These are phyloP conservation scores for Mortierella hygrophila DNA, from an alignment of 192 early-diverging fungal genomes.

Conservation along the genomic window DNA sequence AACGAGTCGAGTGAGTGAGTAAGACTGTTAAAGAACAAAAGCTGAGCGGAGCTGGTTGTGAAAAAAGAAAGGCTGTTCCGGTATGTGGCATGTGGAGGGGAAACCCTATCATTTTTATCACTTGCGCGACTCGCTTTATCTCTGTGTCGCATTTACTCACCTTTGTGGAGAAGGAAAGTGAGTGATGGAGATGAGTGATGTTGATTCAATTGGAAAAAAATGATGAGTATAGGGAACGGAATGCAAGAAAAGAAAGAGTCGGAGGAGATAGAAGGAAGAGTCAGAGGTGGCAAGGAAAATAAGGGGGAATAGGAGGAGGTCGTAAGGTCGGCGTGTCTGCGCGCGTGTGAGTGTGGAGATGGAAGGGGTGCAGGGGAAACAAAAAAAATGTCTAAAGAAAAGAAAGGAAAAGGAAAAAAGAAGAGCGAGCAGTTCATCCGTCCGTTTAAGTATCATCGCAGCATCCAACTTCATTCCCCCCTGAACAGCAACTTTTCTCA, in stretches of 20 bases:
- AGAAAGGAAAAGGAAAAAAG: constrained; percentile 1
- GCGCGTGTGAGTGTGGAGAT: neutral
- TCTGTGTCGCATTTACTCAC: neutral
- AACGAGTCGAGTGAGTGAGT: neutral
- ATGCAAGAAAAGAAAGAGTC: neutral
- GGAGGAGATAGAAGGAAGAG: neutral
- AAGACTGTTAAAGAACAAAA: neutral
- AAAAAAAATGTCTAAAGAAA: constrained; percentile 34
- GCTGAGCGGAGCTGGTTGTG: neutral
- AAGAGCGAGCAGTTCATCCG: neutral
- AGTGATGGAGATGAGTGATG: neutral
- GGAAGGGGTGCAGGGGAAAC: neutral
- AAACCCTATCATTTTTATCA: constrained; percentile 1
- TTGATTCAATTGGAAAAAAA: neutral
- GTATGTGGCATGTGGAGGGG: neutral
- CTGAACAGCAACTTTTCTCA: neutral
- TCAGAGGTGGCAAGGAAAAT: neutral
- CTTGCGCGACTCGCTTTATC: neutral
- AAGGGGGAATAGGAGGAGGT: constrained; percentile 9
- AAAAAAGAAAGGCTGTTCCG: neutral
- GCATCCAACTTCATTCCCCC: neutral
- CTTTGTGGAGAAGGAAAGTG: neutral
- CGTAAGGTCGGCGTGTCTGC: constrained; percentile 3
- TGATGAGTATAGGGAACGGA: neutral
- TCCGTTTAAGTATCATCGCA: neutral